phyloP scores from a whole-genome alignment of 2,329 filamentous ascomycete species.

The Tolypocladium nubicola region DNA sequence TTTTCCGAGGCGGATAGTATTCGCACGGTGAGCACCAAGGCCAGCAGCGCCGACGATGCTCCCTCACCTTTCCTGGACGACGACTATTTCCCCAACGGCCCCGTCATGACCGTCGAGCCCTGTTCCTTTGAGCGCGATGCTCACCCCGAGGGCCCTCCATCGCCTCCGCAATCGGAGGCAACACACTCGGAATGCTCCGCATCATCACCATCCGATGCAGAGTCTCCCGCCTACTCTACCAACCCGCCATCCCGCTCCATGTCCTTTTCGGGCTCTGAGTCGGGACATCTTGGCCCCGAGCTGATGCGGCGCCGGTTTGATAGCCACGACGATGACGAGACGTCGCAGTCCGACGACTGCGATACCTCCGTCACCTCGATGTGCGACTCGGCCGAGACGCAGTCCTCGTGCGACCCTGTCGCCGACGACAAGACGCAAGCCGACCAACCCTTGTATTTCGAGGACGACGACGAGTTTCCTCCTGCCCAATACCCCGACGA shows the following conservation, averaged over 20 bases:
- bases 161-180: constrained; percentile 39
- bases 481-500: constrained; percentile 29
- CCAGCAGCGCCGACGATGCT: constrained; percentile 27
- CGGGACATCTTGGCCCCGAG: constrained; percentile 24
- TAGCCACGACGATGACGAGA: constrained; percentile 32
- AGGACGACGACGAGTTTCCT: constrained; percentile 25
- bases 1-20: constrained; percentile 27
- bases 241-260: constrained; percentile 35
- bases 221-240: constrained; percentile 20
- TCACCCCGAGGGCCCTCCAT: constrained; percentile 15
- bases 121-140: constrained; percentile 15
- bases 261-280: constrained; percentile 42
- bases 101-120: constrained; percentile 35
- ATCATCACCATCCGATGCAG: constrained; percentile 23
- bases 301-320: constrained; percentile 16
- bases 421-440: constrained; percentile 18
- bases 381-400: constrained; percentile 33
- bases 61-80: constrained; percentile 30
- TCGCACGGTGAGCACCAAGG: constrained; percentile 24
- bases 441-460: constrained; percentile 19
- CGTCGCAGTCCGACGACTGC: constrained; percentile 33
- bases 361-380: constrained; percentile 33
- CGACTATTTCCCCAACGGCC: constrained; percentile 18
- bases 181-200: constrained; percentile 33
- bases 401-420: constrained; percentile 19